Evolutionary conservation across 495 filamentous ascomycete genomes (phyloP).

Genomic region (Entonaema liquescens): DNA sequence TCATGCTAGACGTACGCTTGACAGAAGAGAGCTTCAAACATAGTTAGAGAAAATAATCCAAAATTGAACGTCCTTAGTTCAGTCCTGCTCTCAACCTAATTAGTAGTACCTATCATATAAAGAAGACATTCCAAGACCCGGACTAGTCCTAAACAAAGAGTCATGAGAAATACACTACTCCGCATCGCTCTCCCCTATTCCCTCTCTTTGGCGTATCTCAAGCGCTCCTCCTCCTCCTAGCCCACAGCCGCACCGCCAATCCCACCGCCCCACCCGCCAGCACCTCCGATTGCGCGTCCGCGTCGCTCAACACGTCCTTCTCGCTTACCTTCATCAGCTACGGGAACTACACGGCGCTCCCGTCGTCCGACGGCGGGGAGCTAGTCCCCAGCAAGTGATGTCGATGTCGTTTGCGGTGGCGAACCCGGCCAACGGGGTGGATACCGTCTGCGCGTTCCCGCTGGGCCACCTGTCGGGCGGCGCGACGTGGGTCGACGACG

Average conservation of each 20-base stretch:
- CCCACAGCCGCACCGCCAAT: not conserved
- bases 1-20: not conserved
- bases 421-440: slow-evolving; percentile 29
- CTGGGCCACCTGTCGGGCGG: slow-evolving; percentile 18
- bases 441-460: slow-evolving; percentile 38
- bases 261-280: not conserved
- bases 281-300: too few species aligned
- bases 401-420: slow-evolving; percentile 36
- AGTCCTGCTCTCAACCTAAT: not conserved
- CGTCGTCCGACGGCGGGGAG: slow-evolving; percentile 22
- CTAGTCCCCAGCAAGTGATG: slow-evolving; percentile 25
- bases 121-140: not conserved
- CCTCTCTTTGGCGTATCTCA: not conserved
- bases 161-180: not conserved
- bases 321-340: slow-evolving; percentile 36
- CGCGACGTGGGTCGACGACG: slow-evolving; percentile 21
- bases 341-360: slow-evolving; percentile 37
- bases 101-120: not conserved
- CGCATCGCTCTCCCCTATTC: not conserved
- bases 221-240: slow-evolving; percentile 4
- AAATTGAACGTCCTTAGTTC: not conserved
- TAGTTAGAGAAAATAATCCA: not conserved
- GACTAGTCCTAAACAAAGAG: not conserved
- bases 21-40: not conserved
- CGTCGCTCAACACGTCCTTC: slow-evolving; percentile 13